Conservation (phyloP, 148 eudicot species). For the Bassia scoparia region DNA sequence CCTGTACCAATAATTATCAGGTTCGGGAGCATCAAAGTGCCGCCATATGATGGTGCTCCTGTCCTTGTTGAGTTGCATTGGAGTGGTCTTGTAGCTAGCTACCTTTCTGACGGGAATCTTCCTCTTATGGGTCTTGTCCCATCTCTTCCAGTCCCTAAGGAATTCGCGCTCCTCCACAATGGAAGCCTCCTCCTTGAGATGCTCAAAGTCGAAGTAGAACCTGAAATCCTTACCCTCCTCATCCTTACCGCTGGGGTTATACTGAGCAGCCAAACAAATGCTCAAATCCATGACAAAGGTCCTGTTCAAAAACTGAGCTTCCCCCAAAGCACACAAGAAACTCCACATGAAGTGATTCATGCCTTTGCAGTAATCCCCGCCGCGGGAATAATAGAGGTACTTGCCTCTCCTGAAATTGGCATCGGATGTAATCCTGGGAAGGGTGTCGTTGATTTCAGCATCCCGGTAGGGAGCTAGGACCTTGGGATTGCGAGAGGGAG, state of each 20-base stretch:
- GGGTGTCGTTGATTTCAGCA: constrained; percentile 77
- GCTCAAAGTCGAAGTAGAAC: constrained; percentile 89
- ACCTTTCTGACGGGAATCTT: constrained; percentile 72
- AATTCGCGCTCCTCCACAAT: constrained; percentile 83
- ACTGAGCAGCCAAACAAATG: constrained; percentile 56
- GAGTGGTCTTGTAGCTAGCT: constrained; percentile 54
- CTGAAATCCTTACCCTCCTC: constrained; percentile 94
- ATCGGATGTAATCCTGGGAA: constrained; percentile 57
- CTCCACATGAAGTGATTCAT: constrained; percentile 97
- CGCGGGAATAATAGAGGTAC: constrained; percentile 90
- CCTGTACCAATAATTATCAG: constrained; percentile 89
- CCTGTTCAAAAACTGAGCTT: constrained; percentile 81
- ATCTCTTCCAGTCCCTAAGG: constrained; percentile 64
- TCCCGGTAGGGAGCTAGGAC: constrained; percentile 38
- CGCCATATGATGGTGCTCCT: constrained; percentile 84
- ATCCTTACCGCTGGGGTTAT: constrained; percentile 61
- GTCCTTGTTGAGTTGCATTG: constrained; percentile 74
- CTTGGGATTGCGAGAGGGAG: constrained; percentile 35
- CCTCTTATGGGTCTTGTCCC: constrained; percentile 66
- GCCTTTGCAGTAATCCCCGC: constrained; percentile 92
- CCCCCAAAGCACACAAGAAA: constrained; percentile 90
- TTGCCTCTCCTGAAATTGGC: constrained; percentile 55
- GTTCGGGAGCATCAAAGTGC: constrained; percentile 89
- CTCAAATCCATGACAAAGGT: constrained; percentile 93
- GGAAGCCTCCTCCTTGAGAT: constrained; percentile 74